A percentile compares a stretch with the other conserved stretches of the same genome.
Conservation (phyloP, 2,329 filamentous ascomycete species). For the Fusarium agapanthi region DNA sequence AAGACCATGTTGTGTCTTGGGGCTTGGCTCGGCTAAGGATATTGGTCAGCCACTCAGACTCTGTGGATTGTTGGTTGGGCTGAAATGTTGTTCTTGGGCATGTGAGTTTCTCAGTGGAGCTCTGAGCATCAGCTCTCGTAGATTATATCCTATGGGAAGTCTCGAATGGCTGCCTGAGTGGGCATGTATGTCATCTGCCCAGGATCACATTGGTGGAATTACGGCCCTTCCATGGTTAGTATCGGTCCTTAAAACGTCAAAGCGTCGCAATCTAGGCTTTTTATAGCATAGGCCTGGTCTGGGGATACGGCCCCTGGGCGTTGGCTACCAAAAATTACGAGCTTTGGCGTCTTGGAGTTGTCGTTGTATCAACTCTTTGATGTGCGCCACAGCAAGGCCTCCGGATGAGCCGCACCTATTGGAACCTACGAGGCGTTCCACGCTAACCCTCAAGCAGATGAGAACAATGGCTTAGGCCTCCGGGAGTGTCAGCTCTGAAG, state of each 20-base stretch:
- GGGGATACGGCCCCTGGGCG: neutral
- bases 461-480: neutral
- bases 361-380: neutral
- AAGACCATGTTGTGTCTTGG: constrained; percentile 16
- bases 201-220: constrained; percentile 10
- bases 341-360: neutral
- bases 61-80: neutral
- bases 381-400: neutral
- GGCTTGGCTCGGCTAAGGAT: neutral
- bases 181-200: neutral
- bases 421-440: neutral
- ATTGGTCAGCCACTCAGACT: neutral
- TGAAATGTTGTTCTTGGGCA: neutral
- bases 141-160: constrained; percentile 2
- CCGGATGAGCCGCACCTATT: neutral
- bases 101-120: constrained; percentile 1
- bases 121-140: neutral
- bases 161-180: neutral
- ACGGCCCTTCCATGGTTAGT: neutral
- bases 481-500: constrained; percentile 1
- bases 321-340: neutral
- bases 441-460: neutral
- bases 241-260: neutral
- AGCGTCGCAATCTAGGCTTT: constrained; percentile 20
- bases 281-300: neutral